Evolutionary conservation across 331 rosid genomes (phyloP).

Genomic region (Dryas integrifolia): DNA sequence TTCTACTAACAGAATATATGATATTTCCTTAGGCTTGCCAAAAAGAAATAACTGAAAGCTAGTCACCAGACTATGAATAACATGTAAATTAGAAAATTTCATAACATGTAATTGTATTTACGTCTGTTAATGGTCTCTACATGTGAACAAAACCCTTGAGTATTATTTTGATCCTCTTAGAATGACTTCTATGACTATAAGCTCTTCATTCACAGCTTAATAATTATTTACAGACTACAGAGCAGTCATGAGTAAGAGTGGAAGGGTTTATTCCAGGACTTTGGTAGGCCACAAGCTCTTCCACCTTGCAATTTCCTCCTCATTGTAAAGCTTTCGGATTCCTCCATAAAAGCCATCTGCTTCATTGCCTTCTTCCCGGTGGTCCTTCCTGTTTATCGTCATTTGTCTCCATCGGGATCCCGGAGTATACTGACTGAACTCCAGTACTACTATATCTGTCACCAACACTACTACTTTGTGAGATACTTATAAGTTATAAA

Average conservation of each 20-base stretch:
- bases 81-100: no score
- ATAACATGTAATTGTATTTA: no score
- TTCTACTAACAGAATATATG: no score
- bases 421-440: conserved; percentile 72
- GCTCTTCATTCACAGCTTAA: conserved; percentile 23
- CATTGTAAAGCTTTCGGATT: conserved; percentile 59
- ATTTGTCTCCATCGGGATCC: conserved; percentile 80
- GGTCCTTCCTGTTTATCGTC: conserved; percentile 54
- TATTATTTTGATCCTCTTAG: conserved; percentile 9
- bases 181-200: conserved; percentile 25
- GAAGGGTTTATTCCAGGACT: conserved; percentile 36
- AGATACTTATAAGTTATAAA: conserved; percentile 2
- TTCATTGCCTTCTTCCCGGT: conserved; percentile 77
- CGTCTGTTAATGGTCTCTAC: no score
- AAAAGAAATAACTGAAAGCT: no score
- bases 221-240: background rate
- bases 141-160: background rate
- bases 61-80: no score
- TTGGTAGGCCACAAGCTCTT: conserved; percentile 60
- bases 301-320: conserved; percentile 71
- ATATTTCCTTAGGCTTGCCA: no score
- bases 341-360: conserved; percentile 83
- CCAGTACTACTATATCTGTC: conserved; percentile 66
- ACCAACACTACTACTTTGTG: conserved; percentile 17
- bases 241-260: background rate